Percentiles rank a stretch among this genome's conserved stretches.
Conservation (phyloP, 306 rosid species). For the Nissolia schottii region DNA sequence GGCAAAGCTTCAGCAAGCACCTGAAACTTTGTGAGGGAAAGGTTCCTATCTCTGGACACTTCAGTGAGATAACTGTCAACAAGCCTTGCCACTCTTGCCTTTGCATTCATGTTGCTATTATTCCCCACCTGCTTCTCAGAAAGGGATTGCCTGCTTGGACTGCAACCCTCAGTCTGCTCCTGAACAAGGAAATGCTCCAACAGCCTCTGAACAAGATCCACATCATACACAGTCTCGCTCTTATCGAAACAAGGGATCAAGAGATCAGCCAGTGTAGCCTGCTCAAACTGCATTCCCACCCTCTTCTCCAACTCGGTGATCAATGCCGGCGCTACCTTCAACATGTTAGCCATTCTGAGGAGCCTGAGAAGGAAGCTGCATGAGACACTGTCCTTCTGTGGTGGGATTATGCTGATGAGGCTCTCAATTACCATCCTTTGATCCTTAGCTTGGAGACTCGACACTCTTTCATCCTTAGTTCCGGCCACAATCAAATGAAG, state of each 20-base stretch:
- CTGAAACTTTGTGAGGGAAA: conserved; percentile 94
- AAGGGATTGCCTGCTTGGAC: conserved; percentile 60
- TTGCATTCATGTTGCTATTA: conserved; percentile 70
- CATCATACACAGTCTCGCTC: conserved; percentile 68
- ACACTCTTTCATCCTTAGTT: conserved; percentile 50
- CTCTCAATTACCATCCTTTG: conserved; percentile 92
- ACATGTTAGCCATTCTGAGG: conserved; percentile 82
- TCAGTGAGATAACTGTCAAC: conserved; percentile 96
- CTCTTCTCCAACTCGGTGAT: conserved; percentile 88
- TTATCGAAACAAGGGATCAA: conserved; percentile 63
- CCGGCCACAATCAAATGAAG: conserved; percentile 72
- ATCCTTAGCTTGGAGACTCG: conserved; percentile 63
- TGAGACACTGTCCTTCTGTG: conserved; percentile 86
- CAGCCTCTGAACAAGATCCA: conserved; percentile 92
- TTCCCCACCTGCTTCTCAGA: conserved; percentile 51
- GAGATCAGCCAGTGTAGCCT: conserved; percentile 80
- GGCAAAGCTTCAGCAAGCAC: conserved; percentile 99
- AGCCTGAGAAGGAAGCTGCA: conserved; percentile 93
- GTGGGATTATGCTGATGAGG: conserved; percentile 91
- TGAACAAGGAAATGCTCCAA: conserved; percentile 94
- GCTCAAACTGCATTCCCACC: conserved; percentile 98
- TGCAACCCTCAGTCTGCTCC: conserved; percentile 72
- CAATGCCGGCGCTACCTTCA: conserved; percentile 83
- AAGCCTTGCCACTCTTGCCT: conserved; percentile 90
- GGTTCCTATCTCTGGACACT: conserved; percentile 88